These are phyloP conservation scores for Candida dajiaensis DNA, from an alignment of 805 yeast species.

Conservation along the genomic window DNA sequence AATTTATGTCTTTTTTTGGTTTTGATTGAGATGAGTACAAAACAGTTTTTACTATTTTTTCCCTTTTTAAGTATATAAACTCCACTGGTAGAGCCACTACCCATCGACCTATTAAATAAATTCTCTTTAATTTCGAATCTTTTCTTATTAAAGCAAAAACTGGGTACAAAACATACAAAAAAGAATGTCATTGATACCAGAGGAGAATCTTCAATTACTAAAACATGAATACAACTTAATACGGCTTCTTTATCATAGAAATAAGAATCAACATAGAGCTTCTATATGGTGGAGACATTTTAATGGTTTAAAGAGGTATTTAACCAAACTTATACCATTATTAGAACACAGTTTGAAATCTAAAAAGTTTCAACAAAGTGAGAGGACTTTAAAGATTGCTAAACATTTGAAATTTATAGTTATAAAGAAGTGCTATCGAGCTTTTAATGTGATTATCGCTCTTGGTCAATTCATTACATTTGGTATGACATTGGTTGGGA, in stretches of 20 bases:
- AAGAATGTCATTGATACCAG: slow-evolving; percentile 2
- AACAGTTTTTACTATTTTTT: too few relatives aligned
- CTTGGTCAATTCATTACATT: slow-evolving; percentile 72
- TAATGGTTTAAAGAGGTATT: slow-evolving; percentile 52
- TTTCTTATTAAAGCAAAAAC: too few relatives aligned
- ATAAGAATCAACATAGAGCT: slow-evolving; percentile 68
- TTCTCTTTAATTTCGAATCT: too few relatives aligned
- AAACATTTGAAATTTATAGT: slow-evolving; percentile 30
- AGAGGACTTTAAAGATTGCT: neutral
- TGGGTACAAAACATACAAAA: neutral
- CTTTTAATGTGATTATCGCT: slow-evolving; percentile 62
- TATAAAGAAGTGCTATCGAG: slow-evolving; percentile 46
- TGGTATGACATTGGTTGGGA: slow-evolving; percentile 64
- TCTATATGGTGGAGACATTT: slow-evolving; percentile 75
- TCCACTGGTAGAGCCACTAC: too few relatives aligned
- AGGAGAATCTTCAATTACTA: slow-evolving; percentile 14
- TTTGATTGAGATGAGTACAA: neutral
- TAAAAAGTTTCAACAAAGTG: neutral
- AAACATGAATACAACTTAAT: slow-evolving; percentile 51
- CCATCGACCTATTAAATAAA: too few relatives aligned
- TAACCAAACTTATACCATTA: slow-evolving; percentile 34
- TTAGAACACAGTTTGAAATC: neutral
- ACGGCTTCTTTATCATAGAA: slow-evolving; percentile 62
- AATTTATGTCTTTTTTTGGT: too few relatives aligned
- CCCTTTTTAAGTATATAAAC: too few relatives aligned